Base-by-base conservation (phyloP, 1,139 yeast species). In the Blastobotrys raffinosifermentans region DNA sequence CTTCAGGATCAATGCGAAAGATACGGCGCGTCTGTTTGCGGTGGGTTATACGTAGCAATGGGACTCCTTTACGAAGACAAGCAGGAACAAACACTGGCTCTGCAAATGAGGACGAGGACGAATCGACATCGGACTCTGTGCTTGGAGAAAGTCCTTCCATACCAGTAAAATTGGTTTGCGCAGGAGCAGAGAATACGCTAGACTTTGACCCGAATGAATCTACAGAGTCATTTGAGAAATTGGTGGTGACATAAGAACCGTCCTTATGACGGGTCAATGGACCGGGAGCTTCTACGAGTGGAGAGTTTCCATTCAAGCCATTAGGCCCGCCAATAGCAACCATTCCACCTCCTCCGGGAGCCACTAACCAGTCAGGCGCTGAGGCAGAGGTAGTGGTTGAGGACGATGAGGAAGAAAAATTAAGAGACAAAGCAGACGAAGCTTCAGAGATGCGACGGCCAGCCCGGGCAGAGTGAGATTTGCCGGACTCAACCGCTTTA, bases 21-120 rank as follows among this genome's bases (percentile, higher is more conserved):
- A 69, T 62, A 22, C 74, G 64, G 46, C 78, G 70, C 26, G 77
- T 75, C 49, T 72, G 73, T 43, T 86, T 82, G 47, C 76, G 77
- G 39, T 75, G 80, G 2, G 94, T 82, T 18, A 83, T 73, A 48
- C 85, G 73, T 25, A 80, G 56, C 41, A 84, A 51, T 2, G 65
- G 55, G 3, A 68, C 44, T 2, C 75, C 75, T 1, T 46, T 43
- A 6, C 52, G 46, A 3, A 70, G 48, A 1, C 49, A 40, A 10
- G 57, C 59, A 1, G 70, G 68, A 3, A 66, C 56, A n/a, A 34
- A 29, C 31, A 29, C 20, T 10, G 31, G 31, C 19, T 29, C 17
- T 4, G 11, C 9, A 5, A 9, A 10, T 4, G 19, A 20, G 14
- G 31, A 10, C 14, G 31, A 16, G 21, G 16, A 10, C 11, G 13